Evolutionary conservation across 2,329 filamentous ascomycete species (phyloP), one percentile per base, ranked within the genome.

Genomic region (Immersiporthe knoxdaviesiana): DNA sequence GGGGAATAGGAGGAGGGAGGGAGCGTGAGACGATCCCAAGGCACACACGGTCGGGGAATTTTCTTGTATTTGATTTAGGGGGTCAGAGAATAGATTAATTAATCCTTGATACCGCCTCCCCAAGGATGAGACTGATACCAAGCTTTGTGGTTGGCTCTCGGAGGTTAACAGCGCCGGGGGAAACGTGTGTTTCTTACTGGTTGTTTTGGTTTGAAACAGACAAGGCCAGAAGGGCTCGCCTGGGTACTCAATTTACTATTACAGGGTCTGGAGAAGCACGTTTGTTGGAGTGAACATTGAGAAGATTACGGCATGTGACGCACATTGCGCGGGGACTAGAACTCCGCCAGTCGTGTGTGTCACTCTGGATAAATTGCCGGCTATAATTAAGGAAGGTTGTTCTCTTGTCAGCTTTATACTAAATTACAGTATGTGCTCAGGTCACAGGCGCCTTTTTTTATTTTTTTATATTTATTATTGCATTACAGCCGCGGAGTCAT

Each of bases 331-430:
- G 50, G 50, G 24, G 50, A 54, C 14, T 16, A 32, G 14, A 30
- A 54, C n/a, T 54, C 50, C 50, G 50, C 7, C 50, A 30, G 27
- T 32, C 50, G 6, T 2, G 21, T 16, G 6, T 2, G 21, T 16
- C 27, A 50, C 66, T 68, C 62, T 64, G 66, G 66, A 68, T 68
- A 68, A 68, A 64, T 64, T n/a, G 44, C n/a, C 66, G 37, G 27
- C 47, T 41, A 21, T 52, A 54, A 52, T 59, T 27, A 21, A n/a
- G 30, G 2, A n/a, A n/a, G n/a, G n/a, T n/a, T 7, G 11, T 6
- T 24, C 1, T 5, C 18, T 41, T 27, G 5, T 66, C 30, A 10
- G 35, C 50, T 47, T 47, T 21, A 47, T 41, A 41, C 18, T 12
- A 4, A 35, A 3, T 35, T 35, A 35, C 35, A 4, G 8, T n/a